Percentiles rank a stretch among this genome's conserved stretches.
These are phyloP conservation scores for barley (Hordeum vulgare) DNA, from an alignment of 176 grass and related monocot genomes.

Conservation along the genomic window DNA sequence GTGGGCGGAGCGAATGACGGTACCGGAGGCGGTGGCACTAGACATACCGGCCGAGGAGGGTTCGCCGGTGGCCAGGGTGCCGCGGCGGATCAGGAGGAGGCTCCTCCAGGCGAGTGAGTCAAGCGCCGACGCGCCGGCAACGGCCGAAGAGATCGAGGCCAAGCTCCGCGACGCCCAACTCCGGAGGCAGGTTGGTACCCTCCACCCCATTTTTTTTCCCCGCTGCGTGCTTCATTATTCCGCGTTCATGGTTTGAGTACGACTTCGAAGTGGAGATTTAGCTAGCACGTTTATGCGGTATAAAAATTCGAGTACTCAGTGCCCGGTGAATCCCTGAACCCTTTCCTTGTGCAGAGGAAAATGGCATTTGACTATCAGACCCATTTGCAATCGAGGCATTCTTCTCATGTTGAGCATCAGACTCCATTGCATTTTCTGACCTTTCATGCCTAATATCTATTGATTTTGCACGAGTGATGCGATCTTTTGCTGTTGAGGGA, in stretches of 20 bases:
- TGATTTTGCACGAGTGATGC: slow-evolving; percentile 41
- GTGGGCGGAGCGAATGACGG: slow-evolving; percentile 25
- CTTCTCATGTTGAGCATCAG: slow-evolving; percentile 55
- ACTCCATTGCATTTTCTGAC: slow-evolving; percentile 51
- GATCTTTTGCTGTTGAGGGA: slow-evolving; percentile 46
- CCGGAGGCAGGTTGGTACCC: slow-evolving; percentile 57
- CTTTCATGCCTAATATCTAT: slow-evolving; percentile 62
- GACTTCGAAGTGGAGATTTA: not conserved
- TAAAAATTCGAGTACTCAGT: not conserved
- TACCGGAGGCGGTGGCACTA: slow-evolving; percentile 48
- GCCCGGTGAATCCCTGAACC: slow-evolving; percentile 30
- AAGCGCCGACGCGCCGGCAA: slow-evolving; percentile 19
- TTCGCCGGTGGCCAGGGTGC: slow-evolving; percentile 45
- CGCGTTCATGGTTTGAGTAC: not conserved
- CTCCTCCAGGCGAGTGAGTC: slow-evolving; percentile 22
- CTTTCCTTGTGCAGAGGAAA: slow-evolving; percentile 42
- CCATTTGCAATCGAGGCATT: slow-evolving; percentile 40
- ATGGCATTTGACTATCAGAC: slow-evolving; percentile 35
- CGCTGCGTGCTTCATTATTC: not conserved
- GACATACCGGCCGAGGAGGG: slow-evolving; percentile 55
- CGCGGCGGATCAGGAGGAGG: slow-evolving; percentile 74
- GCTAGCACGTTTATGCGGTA: not conserved
- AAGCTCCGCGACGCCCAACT: slow-evolving; percentile 71
- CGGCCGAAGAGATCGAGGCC: slow-evolving; percentile 73
- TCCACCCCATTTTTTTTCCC: not conserved